Evolutionary conservation across 805 yeast genomes (phyloP).

Genomic region (Candida chauliodis): DNA sequence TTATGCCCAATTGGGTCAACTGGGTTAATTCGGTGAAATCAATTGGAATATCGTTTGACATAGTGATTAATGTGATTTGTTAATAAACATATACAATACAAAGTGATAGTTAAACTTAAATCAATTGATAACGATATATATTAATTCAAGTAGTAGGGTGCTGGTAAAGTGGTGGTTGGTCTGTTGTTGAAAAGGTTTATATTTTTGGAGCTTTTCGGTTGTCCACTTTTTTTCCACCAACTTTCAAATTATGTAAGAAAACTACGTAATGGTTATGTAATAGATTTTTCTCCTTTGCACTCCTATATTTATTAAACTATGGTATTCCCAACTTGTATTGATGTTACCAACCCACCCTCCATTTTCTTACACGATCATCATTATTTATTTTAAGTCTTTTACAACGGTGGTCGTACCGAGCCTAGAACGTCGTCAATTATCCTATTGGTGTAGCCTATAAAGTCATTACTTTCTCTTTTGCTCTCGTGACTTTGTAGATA

Average conservation of each 20-base stretch:
- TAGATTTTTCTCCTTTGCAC: too few relatives aligned
- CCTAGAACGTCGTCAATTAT: constrained; percentile 35
- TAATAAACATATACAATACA: neutral
- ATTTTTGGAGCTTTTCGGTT: constrained; percentile 3
- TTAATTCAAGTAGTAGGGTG: too few relatives aligned
- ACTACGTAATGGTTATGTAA: neutral
- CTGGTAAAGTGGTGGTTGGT: too few relatives aligned
- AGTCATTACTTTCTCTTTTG: constrained; percentile 18
- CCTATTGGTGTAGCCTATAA: constrained; percentile 31
- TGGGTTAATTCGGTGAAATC: constrained; percentile 94
- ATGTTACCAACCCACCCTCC: too few relatives aligned
- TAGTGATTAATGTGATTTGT: constrained; percentile 7
- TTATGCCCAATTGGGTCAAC: constrained; percentile 81
- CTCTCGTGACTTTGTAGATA: constrained; percentile 22
- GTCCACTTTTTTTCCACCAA: constrained; percentile 2
- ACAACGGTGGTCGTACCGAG: constrained; percentile 36
- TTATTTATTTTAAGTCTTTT: too few relatives aligned
- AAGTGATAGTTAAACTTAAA: too few relatives aligned
- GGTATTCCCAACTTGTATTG: too few relatives aligned
- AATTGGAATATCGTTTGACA: constrained; percentile 74
- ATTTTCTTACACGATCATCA: too few relatives aligned
- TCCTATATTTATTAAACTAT: too few relatives aligned
- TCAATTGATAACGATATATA: too few relatives aligned
- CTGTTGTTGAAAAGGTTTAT: neutral
- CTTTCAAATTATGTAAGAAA: neutral